A percentile compares a stretch with the other conserved stretches of the same genome.
Conservation (phyloP, 345 rosid genomes). For the Boechera retrofracta region DNA sequence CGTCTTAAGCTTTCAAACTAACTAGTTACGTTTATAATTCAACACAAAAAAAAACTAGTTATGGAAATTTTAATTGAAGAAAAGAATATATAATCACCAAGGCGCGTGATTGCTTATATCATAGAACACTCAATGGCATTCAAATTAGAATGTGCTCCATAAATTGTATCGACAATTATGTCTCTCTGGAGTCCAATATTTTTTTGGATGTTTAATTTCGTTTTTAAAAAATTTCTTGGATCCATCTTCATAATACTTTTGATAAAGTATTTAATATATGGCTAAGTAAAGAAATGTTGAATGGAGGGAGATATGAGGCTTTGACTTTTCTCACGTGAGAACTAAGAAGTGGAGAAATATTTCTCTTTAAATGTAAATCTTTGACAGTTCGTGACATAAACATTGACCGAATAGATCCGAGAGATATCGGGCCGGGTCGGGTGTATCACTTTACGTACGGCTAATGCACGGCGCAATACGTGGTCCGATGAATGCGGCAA, state of each 20-base stretch:
- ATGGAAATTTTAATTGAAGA: background rate
- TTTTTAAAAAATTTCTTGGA: background rate
- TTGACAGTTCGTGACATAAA: slow-evolving; percentile 38
- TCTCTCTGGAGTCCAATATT: background rate
- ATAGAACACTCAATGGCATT: background rate
- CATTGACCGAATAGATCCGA: slow-evolving; percentile 36
- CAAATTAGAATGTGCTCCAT: background rate
- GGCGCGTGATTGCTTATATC: background rate
- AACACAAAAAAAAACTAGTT: background rate
- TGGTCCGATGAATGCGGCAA: slow-evolving; percentile 60
- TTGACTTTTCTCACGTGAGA: slow-evolving; percentile 43
- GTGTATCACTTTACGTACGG: slow-evolving; percentile 47
- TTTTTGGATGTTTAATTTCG: background rate
- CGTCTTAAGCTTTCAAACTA: slow-evolving; percentile 10
- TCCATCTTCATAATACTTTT: slow-evolving; percentile 18
- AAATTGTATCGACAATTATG: background rate
- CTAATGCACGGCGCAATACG: slow-evolving; percentile 60
- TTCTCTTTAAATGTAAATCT: slow-evolving; percentile 9
- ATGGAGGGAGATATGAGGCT: slow-evolving; percentile 34
- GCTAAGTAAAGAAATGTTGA: slow-evolving; percentile 17
- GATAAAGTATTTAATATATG: background rate
- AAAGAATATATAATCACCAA: background rate
- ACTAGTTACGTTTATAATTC: background rate
- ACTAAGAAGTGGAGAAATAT: slow-evolving; percentile 22
- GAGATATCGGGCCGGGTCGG: slow-evolving; percentile 8